Evolutionary conservation across 2,329 filamentous ascomycete species (phyloP).

Genomic region (Trichophyton verrucosum): DNA sequence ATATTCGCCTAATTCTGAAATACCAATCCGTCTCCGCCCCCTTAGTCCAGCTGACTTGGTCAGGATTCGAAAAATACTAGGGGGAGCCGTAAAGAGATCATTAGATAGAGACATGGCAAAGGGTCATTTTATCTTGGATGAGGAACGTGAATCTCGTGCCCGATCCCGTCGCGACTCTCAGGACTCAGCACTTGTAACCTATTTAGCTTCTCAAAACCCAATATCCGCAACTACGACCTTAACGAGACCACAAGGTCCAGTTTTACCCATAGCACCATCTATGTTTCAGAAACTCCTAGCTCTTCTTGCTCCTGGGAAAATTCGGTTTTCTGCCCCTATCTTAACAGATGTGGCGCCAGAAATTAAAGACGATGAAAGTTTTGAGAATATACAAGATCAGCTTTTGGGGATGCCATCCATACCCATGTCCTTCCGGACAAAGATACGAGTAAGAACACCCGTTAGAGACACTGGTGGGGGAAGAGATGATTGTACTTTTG

Average conservation of each 20-base stretch:
- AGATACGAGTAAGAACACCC: not conserved
- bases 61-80: not conserved
- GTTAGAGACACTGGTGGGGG: not conserved
- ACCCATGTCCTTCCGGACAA: not conserved
- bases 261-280: not conserved
- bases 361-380: not conserved
- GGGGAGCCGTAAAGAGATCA: not conserved
- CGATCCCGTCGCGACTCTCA: not conserved
- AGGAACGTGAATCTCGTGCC: not conserved
- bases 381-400: not conserved
- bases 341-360: not conserved
- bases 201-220: not conserved
- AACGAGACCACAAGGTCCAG: not conserved
- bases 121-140: not conserved
- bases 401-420: not conserved
- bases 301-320: conserved; percentile 22
- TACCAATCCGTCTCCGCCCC: conserved; percentile 18
- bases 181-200: not conserved
- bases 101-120: not conserved
- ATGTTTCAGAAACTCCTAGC: conserved; percentile 17
- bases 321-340: conserved; percentile 34
- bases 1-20: conserved; percentile 11
- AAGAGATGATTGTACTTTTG: not conserved
- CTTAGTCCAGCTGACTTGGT: not conserved
- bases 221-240: not conserved